Percentiles rank a stretch among this genome's conserved stretches.
phyloP scores from a whole-genome alignment of 257 asterid species.

The Lavandula angustifolia region DNA sequence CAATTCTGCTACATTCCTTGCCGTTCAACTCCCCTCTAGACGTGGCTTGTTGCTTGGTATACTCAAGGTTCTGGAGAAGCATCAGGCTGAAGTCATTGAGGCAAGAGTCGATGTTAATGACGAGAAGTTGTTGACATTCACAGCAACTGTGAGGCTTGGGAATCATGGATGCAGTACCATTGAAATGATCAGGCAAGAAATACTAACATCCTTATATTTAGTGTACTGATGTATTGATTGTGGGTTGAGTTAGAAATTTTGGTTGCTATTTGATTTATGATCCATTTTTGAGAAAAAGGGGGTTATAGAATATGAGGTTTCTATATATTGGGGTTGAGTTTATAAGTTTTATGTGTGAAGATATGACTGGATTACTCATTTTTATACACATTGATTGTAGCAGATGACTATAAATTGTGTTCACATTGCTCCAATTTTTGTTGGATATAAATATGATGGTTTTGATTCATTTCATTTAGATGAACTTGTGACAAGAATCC shows the following conservation, averaged over 20 bases:
- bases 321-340: conserved; percentile 7
- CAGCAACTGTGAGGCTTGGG: conserved; percentile 47
- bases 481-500: background rate
- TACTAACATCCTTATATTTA: conserved; percentile 37
- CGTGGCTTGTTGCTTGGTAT: conserved; percentile 43
- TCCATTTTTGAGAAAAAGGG: conserved; percentile 4
- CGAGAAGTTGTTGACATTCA: conserved; percentile 40
- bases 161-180: conserved; percentile 30
- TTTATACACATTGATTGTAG: conserved; percentile 22
- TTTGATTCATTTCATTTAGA: background rate
- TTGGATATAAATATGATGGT: background rate
- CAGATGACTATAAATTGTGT: background rate
- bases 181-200: conserved; percentile 53
- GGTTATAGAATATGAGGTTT: conserved; percentile 11
- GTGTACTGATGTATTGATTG: conserved; percentile 3
- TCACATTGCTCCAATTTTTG: background rate
- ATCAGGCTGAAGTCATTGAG: conserved; percentile 62
- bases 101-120: conserved; percentile 49
- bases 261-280: conserved; percentile 12
- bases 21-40: conserved; percentile 43
- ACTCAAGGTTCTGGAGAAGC: conserved; percentile 48
- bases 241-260: background rate
- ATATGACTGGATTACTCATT: conserved; percentile 19
- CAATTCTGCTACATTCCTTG: conserved; percentile 50
- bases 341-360: background rate